Percentiles rank a stretch among this genome's conserved stretches.
Conservation (phyloP, 345 rosid genomes). For the Turritis glabra region DNA sequence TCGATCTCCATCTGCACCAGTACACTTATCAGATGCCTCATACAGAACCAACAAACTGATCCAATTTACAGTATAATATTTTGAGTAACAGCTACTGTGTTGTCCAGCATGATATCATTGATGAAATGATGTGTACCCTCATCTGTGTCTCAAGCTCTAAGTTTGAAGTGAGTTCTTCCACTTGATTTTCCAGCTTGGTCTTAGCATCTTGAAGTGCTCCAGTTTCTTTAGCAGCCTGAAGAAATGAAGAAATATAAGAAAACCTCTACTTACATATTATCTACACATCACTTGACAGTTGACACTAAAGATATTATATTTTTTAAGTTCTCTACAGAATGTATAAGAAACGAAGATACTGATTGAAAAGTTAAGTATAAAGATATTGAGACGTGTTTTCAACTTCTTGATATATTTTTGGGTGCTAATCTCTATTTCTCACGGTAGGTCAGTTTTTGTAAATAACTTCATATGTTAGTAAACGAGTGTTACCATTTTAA, state of each 20-base stretch:
- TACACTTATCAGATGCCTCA: conserved; percentile 30
- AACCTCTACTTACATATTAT: neutral
- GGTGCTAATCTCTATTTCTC: neutral
- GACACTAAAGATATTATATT: neutral
- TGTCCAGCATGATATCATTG: conserved; percentile 4
- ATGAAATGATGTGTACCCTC: conserved; percentile 34
- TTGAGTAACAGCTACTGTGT: neutral
- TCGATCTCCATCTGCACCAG: conserved; percentile 70
- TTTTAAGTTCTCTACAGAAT: neutral
- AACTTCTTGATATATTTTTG: neutral
- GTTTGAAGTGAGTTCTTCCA: conserved; percentile 40
- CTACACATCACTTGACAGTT: neutral
- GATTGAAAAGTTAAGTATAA: too few species aligned
- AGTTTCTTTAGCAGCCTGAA: conserved; percentile 45
- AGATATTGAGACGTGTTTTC: neutral
- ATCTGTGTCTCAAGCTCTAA: conserved; percentile 50
- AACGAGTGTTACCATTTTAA: conserved; percentile 60
- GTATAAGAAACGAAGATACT: neutral
- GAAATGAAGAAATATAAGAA: neutral
- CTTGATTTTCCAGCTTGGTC: conserved; percentile 41
- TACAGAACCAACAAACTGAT: conserved; percentile 26
- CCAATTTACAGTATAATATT: neutral
- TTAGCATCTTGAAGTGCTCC: conserved; percentile 48
- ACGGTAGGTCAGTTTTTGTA: neutral
- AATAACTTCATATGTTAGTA: conserved; percentile 6